These are phyloP conservation scores for Vitis rotundifolia DNA, from an alignment of 164 flowering plant species.

Conservation along the genomic window DNA sequence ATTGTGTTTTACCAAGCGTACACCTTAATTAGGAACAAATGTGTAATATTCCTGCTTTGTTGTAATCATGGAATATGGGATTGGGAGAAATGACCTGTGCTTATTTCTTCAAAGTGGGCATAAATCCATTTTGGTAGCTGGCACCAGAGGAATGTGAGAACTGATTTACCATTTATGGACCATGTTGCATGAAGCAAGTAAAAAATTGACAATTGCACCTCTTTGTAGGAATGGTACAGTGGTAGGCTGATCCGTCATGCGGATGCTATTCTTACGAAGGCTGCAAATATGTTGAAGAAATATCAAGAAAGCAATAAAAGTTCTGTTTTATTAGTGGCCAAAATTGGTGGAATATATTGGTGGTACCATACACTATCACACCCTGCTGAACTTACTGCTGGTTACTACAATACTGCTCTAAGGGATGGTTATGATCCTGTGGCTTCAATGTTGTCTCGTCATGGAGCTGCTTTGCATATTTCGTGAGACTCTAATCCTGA, in stretches of 20 bases:
- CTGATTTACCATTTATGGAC: too few species aligned
- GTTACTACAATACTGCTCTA: constrained; percentile 55
- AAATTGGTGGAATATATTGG: constrained; percentile 61
- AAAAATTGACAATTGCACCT: background rate
- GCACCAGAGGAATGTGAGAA: too few species aligned
- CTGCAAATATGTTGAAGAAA: constrained; percentile 44
- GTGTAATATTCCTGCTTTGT: too few species aligned
- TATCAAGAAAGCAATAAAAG: constrained; percentile 32
- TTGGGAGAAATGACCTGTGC: too few species aligned
- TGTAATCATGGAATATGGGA: too few species aligned
- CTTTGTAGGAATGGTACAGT: constrained; percentile 67
- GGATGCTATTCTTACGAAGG: constrained; percentile 53
- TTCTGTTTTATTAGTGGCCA: constrained; percentile 48
- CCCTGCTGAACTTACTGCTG: constrained; percentile 66
- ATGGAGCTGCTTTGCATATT: constrained; percentile 60
- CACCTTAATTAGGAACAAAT: too few species aligned
- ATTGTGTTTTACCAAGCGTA: too few species aligned
- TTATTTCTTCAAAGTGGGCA: too few species aligned
- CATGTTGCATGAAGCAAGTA: background rate
- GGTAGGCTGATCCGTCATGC: constrained; percentile 57
- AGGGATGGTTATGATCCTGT: constrained; percentile 62
- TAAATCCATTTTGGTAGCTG: too few species aligned
- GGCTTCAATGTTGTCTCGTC: constrained; percentile 49
- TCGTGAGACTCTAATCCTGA: constrained; percentile 35
- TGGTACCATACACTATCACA: constrained; percentile 54